Conservation (phyloP, 2,329 filamentous ascomycete genomes). For the Exophiala aquamarina region DNA sequence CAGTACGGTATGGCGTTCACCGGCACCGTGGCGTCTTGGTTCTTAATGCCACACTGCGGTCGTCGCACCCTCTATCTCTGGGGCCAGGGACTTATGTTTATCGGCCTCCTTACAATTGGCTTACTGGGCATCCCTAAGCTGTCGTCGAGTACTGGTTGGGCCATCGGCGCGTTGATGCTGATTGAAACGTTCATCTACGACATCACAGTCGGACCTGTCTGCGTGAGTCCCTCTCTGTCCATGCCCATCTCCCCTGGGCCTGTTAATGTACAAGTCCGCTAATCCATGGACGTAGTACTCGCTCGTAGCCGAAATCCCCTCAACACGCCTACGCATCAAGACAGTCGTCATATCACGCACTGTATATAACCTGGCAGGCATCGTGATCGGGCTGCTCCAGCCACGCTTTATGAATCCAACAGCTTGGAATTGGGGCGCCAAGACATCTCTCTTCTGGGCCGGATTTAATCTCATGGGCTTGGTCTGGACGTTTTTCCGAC, state of each 20-base stretch:
- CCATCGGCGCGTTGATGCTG: constrained; percentile 50
- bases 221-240: too few species aligned
- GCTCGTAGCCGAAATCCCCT: constrained; percentile 53
- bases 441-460: constrained; percentile 43
- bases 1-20: constrained; percentile 61
- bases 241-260: too few species aligned
- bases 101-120: constrained; percentile 33
- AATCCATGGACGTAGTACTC: too few species aligned
- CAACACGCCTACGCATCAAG: constrained; percentile 54
- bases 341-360: constrained; percentile 54
- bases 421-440: constrained; percentile 38
- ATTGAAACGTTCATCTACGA: constrained; percentile 56
- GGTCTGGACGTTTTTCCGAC: constrained; percentile 41
- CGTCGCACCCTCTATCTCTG: constrained; percentile 41
- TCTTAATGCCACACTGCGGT: constrained; percentile 37
- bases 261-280: too few species aligned
- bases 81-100: constrained; percentile 31
- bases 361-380: constrained; percentile 48
- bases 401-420: constrained; percentile 30
- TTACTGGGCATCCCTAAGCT: constrained; percentile 21
- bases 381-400: constrained; percentile 41
- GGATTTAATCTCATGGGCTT: constrained; percentile 33
- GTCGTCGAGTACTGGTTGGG: constrained; percentile 31
- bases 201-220: constrained; percentile 54
- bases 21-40: constrained; percentile 51